phyloP scores from a whole-genome alignment of 1,139 yeast genomes.

The Yamadazyma buinensis region DNA sequence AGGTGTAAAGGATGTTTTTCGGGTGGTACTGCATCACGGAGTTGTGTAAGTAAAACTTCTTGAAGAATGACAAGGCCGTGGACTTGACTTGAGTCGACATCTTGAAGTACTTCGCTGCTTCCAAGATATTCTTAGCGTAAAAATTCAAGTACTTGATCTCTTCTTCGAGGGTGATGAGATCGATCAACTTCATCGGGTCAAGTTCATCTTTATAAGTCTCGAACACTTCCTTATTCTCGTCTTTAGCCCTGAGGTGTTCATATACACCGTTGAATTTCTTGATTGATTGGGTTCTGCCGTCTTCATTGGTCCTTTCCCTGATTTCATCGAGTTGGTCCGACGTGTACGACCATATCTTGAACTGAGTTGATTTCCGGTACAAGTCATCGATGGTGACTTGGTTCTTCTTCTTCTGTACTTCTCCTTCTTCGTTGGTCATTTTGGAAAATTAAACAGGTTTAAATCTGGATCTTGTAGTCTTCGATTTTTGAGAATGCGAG shows the following conservation, averaged over 20 bases:
- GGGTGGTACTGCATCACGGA: slow-evolving; percentile 89
- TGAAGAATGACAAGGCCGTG: slow-evolving; percentile 80
- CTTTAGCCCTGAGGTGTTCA: slow-evolving; percentile 25
- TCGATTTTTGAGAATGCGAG: no score
- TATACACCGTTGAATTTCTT: slow-evolving; percentile 28
- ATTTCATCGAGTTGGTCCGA: slow-evolving; percentile 46
- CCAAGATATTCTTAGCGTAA: slow-evolving; percentile 69
- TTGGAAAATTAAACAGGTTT: not conserved
- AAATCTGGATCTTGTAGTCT: no score
- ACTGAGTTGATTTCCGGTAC: slow-evolving; percentile 84
- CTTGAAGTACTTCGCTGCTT: slow-evolving; percentile 42
- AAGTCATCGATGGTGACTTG: slow-evolving; percentile 65
- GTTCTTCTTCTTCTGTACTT: not conserved
- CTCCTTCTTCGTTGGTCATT: slow-evolving; percentile 3
- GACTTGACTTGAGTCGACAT: slow-evolving; percentile 58
- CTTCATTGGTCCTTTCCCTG: slow-evolving; percentile 47
- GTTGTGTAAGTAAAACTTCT: slow-evolving; percentile 72
- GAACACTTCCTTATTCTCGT: slow-evolving; percentile 27
- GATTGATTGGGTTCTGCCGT: slow-evolving; percentile 45
- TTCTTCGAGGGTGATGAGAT: slow-evolving; percentile 59
- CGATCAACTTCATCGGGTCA: slow-evolving; percentile 29
- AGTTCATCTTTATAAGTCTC: slow-evolving; percentile 29
- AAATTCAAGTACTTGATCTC: slow-evolving; percentile 64
- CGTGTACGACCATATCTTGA: slow-evolving; percentile 79
- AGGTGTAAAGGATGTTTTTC: slow-evolving; percentile 74